Evolutionary conservation across 2,329 filamentous ascomycete genomes (phyloP).

Genomic region (Neofusicoccum sp.): DNA sequence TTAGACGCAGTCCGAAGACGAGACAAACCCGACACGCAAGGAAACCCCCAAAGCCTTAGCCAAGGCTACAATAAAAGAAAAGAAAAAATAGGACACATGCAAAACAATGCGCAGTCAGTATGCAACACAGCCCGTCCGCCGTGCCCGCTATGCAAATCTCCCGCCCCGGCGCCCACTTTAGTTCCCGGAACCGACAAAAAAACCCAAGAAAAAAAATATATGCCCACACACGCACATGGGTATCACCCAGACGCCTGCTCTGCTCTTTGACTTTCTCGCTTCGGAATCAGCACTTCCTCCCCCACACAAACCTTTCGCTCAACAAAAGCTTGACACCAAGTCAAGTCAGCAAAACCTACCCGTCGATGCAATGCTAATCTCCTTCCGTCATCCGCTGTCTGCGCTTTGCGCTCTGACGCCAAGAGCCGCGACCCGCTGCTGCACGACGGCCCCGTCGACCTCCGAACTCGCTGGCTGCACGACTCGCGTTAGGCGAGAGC

Average conservation of each 20-base stretch:
- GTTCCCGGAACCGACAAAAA: neutral
- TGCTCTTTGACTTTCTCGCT: neutral
- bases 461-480: slow-evolving; percentile 2
- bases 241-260: slow-evolving; percentile 17
- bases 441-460: neutral
- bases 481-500: neutral
- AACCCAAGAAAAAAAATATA: neutral
- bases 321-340: neutral
- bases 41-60: neutral
- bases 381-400: neutral
- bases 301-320: neutral
- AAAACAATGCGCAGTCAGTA: neutral
- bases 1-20: too few species aligned
- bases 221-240: slow-evolving; percentile 10
- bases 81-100: neutral
- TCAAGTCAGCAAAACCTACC: neutral
- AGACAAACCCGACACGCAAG: too few species aligned
- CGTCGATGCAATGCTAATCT: neutral
- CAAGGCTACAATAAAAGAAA: neutral
- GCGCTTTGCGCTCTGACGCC: neutral
- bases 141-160: slow-evolving; percentile 1
- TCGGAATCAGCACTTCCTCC: neutral
- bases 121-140: slow-evolving; percentile 1
- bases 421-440: slow-evolving; percentile 1
- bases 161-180: neutral